Percentiles rank a stretch among this genome's conserved stretches.
phyloP scores from a whole-genome alignment of 2,329 filamentous ascomycete species.

The Penicillium sp. region DNA sequence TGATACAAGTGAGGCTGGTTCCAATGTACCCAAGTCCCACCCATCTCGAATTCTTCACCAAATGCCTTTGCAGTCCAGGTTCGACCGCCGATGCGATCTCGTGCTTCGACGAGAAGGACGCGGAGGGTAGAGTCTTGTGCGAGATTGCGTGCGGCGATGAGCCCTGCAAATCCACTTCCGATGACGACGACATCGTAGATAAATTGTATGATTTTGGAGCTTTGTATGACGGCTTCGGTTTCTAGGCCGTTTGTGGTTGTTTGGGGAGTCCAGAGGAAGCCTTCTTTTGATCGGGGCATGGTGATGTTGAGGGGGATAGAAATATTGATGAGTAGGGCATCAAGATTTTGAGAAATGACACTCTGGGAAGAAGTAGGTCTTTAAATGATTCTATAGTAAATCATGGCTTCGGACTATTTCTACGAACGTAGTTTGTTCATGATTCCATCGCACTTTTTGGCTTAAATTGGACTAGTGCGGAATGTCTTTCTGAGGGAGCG shows the following conservation, averaged over 20 bases:
- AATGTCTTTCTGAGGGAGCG: background rate
- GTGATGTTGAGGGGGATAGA: background rate
- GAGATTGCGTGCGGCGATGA: background rate
- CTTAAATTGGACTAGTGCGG: background rate
- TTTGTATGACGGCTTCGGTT: background rate
- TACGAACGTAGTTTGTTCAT: background rate
- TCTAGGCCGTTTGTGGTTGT: background rate
- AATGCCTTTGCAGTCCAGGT: slow-evolving; percentile 48
- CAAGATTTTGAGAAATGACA: background rate
- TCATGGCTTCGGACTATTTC: background rate
- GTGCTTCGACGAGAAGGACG: slow-evolving; percentile 27
- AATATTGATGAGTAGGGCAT: background rate
- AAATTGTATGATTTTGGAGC: background rate
- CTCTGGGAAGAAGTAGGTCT: background rate
- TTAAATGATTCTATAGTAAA: background rate
- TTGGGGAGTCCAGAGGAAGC: slow-evolving; percentile 1
- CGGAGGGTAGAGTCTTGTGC: background rate
- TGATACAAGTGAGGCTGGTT: slow-evolving; percentile 38
- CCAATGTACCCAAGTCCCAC: slow-evolving; percentile 52
- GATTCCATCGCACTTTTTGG: background rate
- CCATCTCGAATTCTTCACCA: slow-evolving; percentile 49
- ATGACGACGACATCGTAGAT: slow-evolving; percentile 1
- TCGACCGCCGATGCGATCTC: slow-evolving; percentile 52
- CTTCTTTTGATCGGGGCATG: slow-evolving; percentile 2
- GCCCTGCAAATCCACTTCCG: background rate